Conservation (phyloP, 2,329 filamentous ascomycete species). For the Cordyceps javanica region DNA sequence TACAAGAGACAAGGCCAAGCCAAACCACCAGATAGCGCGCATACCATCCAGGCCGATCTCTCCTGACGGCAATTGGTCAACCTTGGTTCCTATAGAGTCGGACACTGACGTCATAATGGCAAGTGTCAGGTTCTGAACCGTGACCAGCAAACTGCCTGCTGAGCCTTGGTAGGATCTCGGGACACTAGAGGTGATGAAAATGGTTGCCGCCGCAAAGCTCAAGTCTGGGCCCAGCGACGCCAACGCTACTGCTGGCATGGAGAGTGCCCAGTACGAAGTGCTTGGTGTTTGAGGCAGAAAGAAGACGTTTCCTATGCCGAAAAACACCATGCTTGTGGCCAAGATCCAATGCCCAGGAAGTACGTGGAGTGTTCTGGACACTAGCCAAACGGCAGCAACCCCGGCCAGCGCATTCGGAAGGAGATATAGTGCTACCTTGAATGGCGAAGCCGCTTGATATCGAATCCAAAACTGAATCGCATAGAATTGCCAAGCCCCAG, state of each 20-base stretch:
- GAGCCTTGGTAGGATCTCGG: constrained; percentile 39
- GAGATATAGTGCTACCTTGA: constrained; percentile 37
- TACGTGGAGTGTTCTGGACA: constrained; percentile 38
- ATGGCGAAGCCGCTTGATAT: constrained; percentile 30
- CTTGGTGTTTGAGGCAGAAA: constrained; percentile 27
- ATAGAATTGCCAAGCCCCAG: constrained; percentile 28
- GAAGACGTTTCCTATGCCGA: constrained; percentile 12
- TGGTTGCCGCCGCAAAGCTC: constrained; percentile 40
- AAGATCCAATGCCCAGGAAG: constrained; percentile 41
- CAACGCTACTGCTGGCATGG: constrained; percentile 36
- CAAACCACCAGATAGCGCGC: constrained; percentile 15
- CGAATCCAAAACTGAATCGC: constrained; percentile 32
- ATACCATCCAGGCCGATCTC: constrained; percentile 13
- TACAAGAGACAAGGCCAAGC: constrained; percentile 8
- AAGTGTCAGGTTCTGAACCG: constrained; percentile 38
- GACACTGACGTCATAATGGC: constrained; percentile 33
- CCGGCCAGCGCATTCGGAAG: constrained; percentile 39
- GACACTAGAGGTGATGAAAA: constrained; percentile 41
- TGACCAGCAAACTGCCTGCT: constrained; percentile 39
- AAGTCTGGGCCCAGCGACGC: constrained; percentile 42
- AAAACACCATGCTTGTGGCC: constrained; percentile 32
- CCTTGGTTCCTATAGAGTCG: constrained; percentile 26
- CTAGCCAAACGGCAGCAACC: constrained; percentile 38
- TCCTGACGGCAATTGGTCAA: constrained; percentile 4
- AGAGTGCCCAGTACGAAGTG: constrained; percentile 39